Percentiles rank a stretch among this genome's conserved stretches.
These are phyloP conservation scores for Gracilariopsis chorda DNA, from an alignment of 23 red algal genomes.

Conservation along the genomic window DNA sequence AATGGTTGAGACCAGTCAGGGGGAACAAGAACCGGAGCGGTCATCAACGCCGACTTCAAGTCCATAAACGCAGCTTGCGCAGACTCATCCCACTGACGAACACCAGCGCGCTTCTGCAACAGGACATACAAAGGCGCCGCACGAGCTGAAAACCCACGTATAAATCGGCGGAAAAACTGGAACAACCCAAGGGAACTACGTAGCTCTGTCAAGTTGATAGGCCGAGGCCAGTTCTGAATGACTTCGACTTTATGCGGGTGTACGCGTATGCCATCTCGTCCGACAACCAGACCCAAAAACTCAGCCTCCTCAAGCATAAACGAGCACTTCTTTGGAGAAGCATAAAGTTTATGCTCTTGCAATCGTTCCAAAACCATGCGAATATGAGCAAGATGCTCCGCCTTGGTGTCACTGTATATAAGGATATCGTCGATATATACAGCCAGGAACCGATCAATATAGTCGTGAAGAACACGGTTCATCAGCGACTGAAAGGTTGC, in stretches of 20 bases:
- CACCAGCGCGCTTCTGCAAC: neutral
- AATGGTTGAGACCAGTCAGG: constrained; percentile 1
- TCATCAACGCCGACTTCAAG: neutral
- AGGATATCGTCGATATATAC: constrained; percentile 18
- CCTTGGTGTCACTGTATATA: neutral
- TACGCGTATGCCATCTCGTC: neutral
- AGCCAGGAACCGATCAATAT: neutral
- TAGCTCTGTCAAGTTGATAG: neutral
- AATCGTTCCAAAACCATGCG: neutral
- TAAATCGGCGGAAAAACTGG: constrained; percentile 13
- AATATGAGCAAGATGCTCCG: neutral
- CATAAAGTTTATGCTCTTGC: neutral
- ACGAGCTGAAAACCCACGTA: neutral
- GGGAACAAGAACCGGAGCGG: constrained; percentile 2
- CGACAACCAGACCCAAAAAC: constrained; percentile 11
- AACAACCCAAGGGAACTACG: constrained; percentile 10
- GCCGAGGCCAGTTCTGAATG: neutral
- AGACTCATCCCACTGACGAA: neutral
- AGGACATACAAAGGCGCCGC: constrained; percentile 12
- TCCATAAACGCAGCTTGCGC: neutral
- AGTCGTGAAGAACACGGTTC: neutral
- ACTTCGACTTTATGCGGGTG: constrained; percentile 12
- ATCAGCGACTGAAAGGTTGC: constrained; percentile 15
- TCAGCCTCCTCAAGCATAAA: neutral
- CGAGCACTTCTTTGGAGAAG: constrained; percentile 7